A percentile compares a stretch with the other conserved stretches of the same genome.
These are phyloP conservation scores for Bolboschoenoplectus hybrid DNA, from an alignment of 202 grass and related monocot species.

Conservation along the genomic window DNA sequence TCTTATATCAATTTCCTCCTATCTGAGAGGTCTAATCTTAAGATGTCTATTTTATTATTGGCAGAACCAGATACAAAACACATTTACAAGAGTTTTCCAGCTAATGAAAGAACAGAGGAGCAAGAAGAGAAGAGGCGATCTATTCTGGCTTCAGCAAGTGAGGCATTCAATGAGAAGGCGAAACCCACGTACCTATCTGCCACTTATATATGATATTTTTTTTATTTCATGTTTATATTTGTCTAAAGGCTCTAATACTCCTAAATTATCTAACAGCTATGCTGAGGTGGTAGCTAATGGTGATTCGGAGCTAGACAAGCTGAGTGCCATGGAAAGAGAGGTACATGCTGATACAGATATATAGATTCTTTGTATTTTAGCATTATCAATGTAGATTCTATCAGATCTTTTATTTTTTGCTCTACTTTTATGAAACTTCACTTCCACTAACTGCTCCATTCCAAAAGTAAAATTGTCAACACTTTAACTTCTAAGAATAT, in stretches of 20 bases:
- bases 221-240: constrained; percentile 38
- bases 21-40: constrained; percentile 15
- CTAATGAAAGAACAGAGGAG: constrained; percentile 91
- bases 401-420: constrained; percentile 10
- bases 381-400: constrained; percentile 30
- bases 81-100: constrained; percentile 84
- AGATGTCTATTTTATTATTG: constrained; percentile 36
- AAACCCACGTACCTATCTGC: constrained; percentile 60
- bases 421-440: constrained; percentile 45
- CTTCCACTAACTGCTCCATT: constrained; percentile 29
- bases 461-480: constrained; percentile 12
- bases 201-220: constrained; percentile 29
- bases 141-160: constrained; percentile 73
- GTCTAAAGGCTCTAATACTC: constrained; percentile 34
- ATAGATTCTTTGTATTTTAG: not conserved
- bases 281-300: constrained; percentile 58
- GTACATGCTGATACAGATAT: constrained; percentile 50
- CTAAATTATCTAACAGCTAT: constrained; percentile 59
- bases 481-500: not conserved
- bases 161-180: constrained; percentile 61
- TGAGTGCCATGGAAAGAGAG: constrained; percentile 95
- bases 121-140: constrained; percentile 90
- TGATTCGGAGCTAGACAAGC: constrained; percentile 81
- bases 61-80: constrained; percentile 61
- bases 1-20: not conserved